These are phyloP conservation scores for Coemansia sp. DNA, from an alignment of 192 early-diverging fungal species.

Conservation along the genomic window DNA sequence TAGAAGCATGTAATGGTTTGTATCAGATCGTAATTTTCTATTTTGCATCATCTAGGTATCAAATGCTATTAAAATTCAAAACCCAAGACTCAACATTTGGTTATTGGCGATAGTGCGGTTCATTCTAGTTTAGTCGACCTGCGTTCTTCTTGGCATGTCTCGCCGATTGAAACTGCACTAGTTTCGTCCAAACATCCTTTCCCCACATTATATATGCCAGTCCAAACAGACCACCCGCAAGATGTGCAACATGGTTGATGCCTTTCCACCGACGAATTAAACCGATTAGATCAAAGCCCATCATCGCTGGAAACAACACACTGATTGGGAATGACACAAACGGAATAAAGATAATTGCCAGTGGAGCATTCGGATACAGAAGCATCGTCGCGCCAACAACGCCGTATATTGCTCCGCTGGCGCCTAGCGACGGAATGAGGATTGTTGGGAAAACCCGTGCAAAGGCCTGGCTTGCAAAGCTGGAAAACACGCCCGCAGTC, in stretches of 20 bases:
- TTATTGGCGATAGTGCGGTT: background rate
- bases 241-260: slow-evolving; percentile 77
- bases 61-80: background rate
- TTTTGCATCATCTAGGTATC: background rate
- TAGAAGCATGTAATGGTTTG: background rate
- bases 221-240: slow-evolving; percentile 67
- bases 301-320: slow-evolving; percentile 68
- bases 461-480: slow-evolving; percentile 65
- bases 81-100: background rate
- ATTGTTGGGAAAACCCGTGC: slow-evolving; percentile 38
- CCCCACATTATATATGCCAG: slow-evolving; percentile 61
- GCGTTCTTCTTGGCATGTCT: background rate
- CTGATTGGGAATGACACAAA: slow-evolving; percentile 58
- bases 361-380: slow-evolving; percentile 59
- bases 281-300: slow-evolving; percentile 70
- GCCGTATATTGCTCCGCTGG: slow-evolving; percentile 78
- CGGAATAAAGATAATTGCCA: slow-evolving; percentile 66
- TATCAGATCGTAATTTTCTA: background rate
- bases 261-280: slow-evolving; percentile 69
- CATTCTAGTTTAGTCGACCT: background rate
- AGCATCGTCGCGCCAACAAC: slow-evolving; percentile 63
- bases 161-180: slow-evolving; percentile 1
- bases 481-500: slow-evolving; percentile 65
- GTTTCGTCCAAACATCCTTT: slow-evolving; percentile 11
- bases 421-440: slow-evolving; percentile 73